Base-by-base conservation (phyloP, 1,284 basidiomycete genomes). In the Leccinum fallax region DNA sequence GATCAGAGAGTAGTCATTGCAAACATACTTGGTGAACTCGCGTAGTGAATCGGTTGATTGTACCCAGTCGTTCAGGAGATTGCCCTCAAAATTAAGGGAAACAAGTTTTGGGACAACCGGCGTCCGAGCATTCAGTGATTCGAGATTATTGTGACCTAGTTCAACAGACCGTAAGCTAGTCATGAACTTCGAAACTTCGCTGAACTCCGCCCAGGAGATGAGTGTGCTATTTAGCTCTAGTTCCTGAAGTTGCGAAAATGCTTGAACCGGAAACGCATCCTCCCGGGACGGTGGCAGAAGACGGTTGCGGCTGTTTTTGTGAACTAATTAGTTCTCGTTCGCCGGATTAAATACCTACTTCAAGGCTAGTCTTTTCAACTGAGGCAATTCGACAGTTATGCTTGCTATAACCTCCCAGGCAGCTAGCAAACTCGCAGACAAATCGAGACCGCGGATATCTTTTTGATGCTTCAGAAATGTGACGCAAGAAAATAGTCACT, bases 361-460 rank as follows among this genome's bases (percentile, higher is more conserved):
- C 65, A 98, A 74, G 28, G 87, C 80, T 19, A 98, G 80, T 48
- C 84, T 82, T 62, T 85, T 81, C 15, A 98, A 81, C 10, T 73
- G 72, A 5, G 83, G 83, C 1, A 98, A 77, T 68, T 90, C 88
- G 4, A 71, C 67, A 11, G 84, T 76, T 64, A 98, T 93, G 19
- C 78, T 70, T 1, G 87, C 85, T 10, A 97, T 79, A 9, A 82
- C 78, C 28, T 86, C 78, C 93, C 96, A 96, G 54, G 76, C 81
- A 2, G 88, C 75, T 7, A 98, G 67, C 15, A 98, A 81, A 71
- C 85, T 95, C 46, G 81, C 80, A 13, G 95, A 95, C 26, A 99
- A 79, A 76, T 98, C 92, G 32, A 99, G 80, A 19, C 86, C 87
- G 8, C 84, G 83, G 28, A 97, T 81, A 68, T 85, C 95, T 97